Conservation (phyloP, 2,329 filamentous ascomycete genomes). For the Diaporthe capsici region DNA sequence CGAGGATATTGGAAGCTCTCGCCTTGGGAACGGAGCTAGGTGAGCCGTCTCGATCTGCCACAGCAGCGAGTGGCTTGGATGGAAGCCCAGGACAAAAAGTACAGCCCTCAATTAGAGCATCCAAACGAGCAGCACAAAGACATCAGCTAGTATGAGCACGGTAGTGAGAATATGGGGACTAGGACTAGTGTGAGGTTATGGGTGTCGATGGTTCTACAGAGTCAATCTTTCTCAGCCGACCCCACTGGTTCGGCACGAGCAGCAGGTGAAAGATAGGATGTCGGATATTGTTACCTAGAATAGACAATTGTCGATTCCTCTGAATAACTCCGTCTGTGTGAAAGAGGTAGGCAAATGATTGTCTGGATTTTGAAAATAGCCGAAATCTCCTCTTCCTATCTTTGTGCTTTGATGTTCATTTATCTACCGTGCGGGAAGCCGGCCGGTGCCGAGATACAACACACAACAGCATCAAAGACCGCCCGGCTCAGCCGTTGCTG, state of each 20-base stretch:
- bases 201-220: neutral
- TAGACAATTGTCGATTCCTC: neutral
- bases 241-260: neutral
- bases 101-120: neutral
- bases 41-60: too few species aligned
- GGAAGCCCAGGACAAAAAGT: neutral
- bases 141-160: too few species aligned
- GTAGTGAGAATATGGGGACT: rapidly evolving
- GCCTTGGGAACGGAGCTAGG: neutral
- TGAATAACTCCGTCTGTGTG: neutral
- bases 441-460: neutral
- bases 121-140: neutral
- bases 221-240: neutral
- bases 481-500: neutral
- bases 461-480: neutral
- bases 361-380: neutral
- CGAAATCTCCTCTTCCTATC: neutral
- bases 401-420: neutral
- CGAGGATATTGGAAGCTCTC: neutral
- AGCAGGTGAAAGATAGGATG: neutral
- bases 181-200: too few species aligned
- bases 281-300: neutral
- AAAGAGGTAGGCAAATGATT: neutral
- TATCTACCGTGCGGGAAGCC: neutral
- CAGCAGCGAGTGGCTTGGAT: neutral